Conservation (phyloP, 768 basidiomycete species). For the Pulveroboletus frians region DNA sequence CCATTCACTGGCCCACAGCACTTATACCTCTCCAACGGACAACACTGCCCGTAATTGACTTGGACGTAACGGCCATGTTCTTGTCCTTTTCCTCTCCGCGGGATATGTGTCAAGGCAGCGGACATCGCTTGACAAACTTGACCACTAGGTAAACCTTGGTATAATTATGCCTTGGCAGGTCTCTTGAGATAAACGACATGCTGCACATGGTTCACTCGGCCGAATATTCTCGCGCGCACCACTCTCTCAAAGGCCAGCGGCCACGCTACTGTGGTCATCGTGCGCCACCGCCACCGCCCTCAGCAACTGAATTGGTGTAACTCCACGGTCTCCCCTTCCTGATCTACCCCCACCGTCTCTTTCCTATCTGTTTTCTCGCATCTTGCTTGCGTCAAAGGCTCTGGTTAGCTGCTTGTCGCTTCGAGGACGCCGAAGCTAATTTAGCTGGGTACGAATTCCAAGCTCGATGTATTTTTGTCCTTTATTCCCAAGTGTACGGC, state of each 20-base stretch:
- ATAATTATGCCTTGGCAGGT: not conserved
- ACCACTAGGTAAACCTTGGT: not conserved
- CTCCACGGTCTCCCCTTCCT: not conserved
- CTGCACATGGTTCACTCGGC: not conserved
- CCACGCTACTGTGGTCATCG: not conserved
- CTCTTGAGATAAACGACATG: no score
- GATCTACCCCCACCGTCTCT: not conserved
- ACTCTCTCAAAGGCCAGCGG: not conserved
- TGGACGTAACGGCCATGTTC: not conserved
- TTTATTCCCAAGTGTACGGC: not conserved
- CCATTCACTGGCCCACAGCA: constrained; percentile 1
- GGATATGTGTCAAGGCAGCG: no score
- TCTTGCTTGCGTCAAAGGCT: not conserved
- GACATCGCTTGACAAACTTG: not conserved
- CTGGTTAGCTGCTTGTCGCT: not conserved
- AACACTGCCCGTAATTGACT: constrained; percentile 9
- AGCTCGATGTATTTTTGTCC: not conserved
- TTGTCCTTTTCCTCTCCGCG: no score
- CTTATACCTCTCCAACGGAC: constrained; percentile 3
- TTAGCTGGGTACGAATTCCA: not conserved
- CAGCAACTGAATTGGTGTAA: not conserved
- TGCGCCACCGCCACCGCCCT: not conserved
- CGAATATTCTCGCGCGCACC: not conserved
- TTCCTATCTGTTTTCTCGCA: not conserved
- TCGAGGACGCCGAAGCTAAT: not conserved